Percentiles rank a stretch among this genome's conserved stretches.
phyloP scores from a whole-genome alignment of 2,329 filamentous ascomycete genomes.

The Paradendryphiella salina region DNA sequence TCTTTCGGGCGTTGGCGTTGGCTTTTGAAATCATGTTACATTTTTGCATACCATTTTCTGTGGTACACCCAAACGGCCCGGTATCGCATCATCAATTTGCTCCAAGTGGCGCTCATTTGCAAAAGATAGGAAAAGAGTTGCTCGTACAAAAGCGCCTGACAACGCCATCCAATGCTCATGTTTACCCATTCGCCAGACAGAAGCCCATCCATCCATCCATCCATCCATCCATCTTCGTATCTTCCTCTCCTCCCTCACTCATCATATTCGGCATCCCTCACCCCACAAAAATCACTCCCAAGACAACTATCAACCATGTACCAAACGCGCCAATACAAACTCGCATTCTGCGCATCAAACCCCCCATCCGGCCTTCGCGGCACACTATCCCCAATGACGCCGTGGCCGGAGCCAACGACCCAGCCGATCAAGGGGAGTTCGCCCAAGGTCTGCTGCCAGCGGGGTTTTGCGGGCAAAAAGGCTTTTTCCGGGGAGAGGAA shows the following conservation, averaged over 20 bases:
- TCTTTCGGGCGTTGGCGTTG: slow-evolving; percentile 24
- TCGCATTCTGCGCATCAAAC: slow-evolving; percentile 73
- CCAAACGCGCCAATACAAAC: slow-evolving; percentile 64
- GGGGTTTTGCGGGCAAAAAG: slow-evolving; percentile 50
- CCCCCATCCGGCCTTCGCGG: slow-evolving; percentile 72
- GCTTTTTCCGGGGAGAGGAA: slow-evolving; percentile 52
- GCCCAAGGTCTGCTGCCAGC: slow-evolving; percentile 49
- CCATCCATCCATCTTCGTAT: too few species aligned
- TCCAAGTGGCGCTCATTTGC: neutral
- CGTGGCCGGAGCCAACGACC: slow-evolving; percentile 51
- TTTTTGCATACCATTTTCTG: slow-evolving; percentile 1
- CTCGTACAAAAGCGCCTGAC: neutral
- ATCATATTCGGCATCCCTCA: slow-evolving; percentile 56
- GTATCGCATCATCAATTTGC: slow-evolving; percentile 1
- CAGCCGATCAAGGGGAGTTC: slow-evolving; percentile 57
- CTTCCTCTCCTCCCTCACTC: slow-evolving; percentile 24
- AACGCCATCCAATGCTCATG: slow-evolving; percentile 15
- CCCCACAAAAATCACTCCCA: slow-evolving; percentile 64
- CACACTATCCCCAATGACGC: slow-evolving; percentile 75
- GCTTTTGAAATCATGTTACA: slow-evolving; percentile 21
- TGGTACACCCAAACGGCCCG: neutral
- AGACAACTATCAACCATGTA: slow-evolving; percentile 59
- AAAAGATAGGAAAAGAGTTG: neutral
- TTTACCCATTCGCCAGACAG: neutral
- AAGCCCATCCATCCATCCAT: neutral